These are phyloP conservation scores for Phytophthora cactorum DNA, from an alignment of 352 stramenopile species.

Conservation along the genomic window DNA sequence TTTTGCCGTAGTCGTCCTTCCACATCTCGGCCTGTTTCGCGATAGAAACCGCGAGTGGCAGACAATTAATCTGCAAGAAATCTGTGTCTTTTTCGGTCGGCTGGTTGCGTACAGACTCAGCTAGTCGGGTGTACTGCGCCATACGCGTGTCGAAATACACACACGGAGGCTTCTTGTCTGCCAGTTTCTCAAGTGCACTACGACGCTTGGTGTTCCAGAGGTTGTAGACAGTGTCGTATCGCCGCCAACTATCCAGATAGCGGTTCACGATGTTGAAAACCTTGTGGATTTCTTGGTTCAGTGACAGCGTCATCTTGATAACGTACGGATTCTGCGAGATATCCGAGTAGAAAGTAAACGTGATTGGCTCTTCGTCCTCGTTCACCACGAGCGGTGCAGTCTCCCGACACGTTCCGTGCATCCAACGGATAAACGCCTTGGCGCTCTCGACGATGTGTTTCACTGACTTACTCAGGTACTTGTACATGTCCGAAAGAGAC, in stretches of 20 bases:
- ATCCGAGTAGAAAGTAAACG: constrained; percentile 96
- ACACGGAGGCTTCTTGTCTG: constrained; percentile 92
- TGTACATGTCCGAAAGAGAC: constrained; percentile 95
- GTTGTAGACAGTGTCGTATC: constrained; percentile 95
- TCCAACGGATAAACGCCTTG: constrained; percentile 95
- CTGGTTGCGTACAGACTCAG: constrained; percentile 89
- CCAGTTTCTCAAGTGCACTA: constrained; percentile 91
- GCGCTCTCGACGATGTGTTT: constrained; percentile 95
- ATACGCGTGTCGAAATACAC: constrained; percentile 96
- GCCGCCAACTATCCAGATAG: constrained; percentile 94
- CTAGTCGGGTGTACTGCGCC: constrained; percentile 89
- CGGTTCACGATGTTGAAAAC: constrained; percentile 95
- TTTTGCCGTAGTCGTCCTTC: constrained; percentile 94
- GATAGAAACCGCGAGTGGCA: constrained; percentile 89
- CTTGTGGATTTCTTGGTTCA: constrained; percentile 95
- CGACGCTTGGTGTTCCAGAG: constrained; percentile 95
- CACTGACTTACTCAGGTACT: constrained; percentile 94
- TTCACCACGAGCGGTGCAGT: constrained; percentile 87
- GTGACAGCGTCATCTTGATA: constrained; percentile 94
- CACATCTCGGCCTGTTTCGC: constrained; percentile 93
- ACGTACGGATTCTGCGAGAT: constrained; percentile 96
- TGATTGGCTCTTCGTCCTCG: constrained; percentile 95
- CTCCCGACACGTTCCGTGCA: constrained; percentile 94
- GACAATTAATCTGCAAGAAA: constrained; percentile 95
- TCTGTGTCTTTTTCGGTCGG: constrained; percentile 94